These are phyloP conservation scores for Suillus clintonianus DNA, from an alignment of 768 basidiomycete species.

Conservation along the genomic window DNA sequence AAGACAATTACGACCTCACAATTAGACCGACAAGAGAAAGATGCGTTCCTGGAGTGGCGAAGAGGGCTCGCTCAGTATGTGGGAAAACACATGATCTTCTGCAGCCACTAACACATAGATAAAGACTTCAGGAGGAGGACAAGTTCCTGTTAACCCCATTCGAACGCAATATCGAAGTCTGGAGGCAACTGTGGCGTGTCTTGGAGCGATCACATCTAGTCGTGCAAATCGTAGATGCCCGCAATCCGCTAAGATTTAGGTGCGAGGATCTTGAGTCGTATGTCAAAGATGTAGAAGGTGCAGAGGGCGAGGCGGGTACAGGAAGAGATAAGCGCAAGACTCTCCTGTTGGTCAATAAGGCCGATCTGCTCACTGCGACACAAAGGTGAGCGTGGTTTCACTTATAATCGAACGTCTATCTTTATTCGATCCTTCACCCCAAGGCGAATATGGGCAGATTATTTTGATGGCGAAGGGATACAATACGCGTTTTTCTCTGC, in stretches of 20 bases:
- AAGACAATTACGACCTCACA: constrained; percentile 74
- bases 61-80: constrained; percentile 88
- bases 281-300: constrained; percentile 79
- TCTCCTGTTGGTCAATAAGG: constrained; percentile 91
- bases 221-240: constrained; percentile 94
- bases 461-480: constrained; percentile 76
- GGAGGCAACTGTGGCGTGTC: constrained; percentile 98
- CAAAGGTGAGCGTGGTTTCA: constrained; percentile 64
- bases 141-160: constrained; percentile 92
- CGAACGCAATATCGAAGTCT: constrained; percentile 96
- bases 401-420: neutral
- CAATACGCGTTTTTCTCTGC: constrained; percentile 94
- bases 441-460: constrained; percentile 88
- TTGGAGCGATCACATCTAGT: constrained; percentile 92
- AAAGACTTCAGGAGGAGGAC: constrained; percentile 84
- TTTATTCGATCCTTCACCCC: neutral
- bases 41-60: constrained; percentile 91
- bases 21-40: constrained; percentile 87
- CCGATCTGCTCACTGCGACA: constrained; percentile 82
- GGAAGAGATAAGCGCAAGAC: constrained; percentile 72
- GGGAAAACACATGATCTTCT: neutral
- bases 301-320: constrained; percentile 79
- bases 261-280: constrained; percentile 91
- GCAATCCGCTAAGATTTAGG: constrained; percentile 90
- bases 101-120: neutral